Percentiles rank a stretch among this genome's conserved stretches.
Evolutionary conservation across 257 asterid species (phyloP).

Genomic region (Penstemon barbatus): DNA sequence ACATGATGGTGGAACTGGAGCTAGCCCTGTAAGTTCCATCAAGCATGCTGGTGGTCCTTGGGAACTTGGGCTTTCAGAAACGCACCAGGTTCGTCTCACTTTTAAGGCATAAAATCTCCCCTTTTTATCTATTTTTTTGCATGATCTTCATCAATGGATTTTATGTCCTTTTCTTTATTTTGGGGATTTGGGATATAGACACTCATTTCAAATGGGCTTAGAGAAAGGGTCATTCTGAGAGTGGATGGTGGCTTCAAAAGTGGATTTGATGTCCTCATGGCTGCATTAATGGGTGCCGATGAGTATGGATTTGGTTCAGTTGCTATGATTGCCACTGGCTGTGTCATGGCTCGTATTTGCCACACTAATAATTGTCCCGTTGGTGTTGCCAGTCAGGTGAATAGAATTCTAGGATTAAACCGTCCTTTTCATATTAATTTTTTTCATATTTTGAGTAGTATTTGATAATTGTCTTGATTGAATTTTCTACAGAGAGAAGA

Average conservation of each 20-base stretch:
- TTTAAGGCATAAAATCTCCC: slow-evolving; percentile 4
- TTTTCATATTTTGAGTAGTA: background rate
- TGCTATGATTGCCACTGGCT: slow-evolving; percentile 99
- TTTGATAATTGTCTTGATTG: slow-evolving; percentile 21
- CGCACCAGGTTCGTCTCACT: slow-evolving; percentile 73
- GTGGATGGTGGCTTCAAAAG: slow-evolving; percentile 99
- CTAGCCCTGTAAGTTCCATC: slow-evolving; percentile 98
- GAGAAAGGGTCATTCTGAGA: slow-evolving; percentile 98
- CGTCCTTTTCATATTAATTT: background rate
- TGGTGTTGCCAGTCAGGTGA: slow-evolving; percentile 99
- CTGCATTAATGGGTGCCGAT: slow-evolving; percentile 98
- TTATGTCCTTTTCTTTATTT: slow-evolving; percentile 14
- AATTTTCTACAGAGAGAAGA: slow-evolving; percentile 80
- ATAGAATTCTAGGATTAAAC: background rate
- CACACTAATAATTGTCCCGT: slow-evolving; percentile 99
- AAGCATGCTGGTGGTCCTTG: slow-evolving; percentile 99
- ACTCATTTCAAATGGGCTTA: slow-evolving; percentile 82
- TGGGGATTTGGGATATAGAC: slow-evolving; percentile 50
- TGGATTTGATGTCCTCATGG: slow-evolving; percentile 93
- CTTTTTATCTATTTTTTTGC: background rate
- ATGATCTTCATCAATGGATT: slow-evolving; percentile 9
- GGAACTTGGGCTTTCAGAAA: slow-evolving; percentile 99
- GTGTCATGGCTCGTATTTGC: slow-evolving; percentile 99
- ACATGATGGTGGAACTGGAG: slow-evolving; percentile 99
- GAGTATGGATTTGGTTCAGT: slow-evolving; percentile 98